These are phyloP conservation scores for Vanrija pseudolonga DNA, from an alignment of 1,284 basidiomycete genomes.

Conservation along the genomic window DNA sequence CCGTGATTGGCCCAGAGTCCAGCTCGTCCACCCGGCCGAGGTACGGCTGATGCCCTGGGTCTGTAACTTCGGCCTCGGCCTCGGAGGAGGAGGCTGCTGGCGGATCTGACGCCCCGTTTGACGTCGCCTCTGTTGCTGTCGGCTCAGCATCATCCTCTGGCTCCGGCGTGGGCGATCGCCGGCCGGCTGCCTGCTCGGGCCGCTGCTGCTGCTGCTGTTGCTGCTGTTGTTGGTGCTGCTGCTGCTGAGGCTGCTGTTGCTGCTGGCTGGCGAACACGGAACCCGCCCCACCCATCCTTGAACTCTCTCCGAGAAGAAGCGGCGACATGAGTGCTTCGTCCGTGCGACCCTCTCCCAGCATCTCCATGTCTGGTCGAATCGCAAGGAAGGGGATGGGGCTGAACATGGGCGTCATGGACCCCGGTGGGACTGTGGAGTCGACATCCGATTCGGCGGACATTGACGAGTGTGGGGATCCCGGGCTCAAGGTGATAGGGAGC, in stretches of 20 bases:
- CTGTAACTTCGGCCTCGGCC: not conserved
- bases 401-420: constrained; percentile 46
- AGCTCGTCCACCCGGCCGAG: constrained; percentile 50
- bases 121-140: not conserved
- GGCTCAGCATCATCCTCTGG: constrained; percentile 32
- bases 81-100: no score
- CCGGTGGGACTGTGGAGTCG: constrained; percentile 40
- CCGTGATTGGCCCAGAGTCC: constrained; percentile 44
- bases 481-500: not conserved
- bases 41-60: constrained; percentile 42
- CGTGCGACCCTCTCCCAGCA: constrained; percentile 7
- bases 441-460: constrained; percentile 7
- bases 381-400: constrained; percentile 48
- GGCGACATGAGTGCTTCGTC: constrained; percentile 40
- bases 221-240: not conserved
- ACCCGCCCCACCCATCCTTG: not conserved
- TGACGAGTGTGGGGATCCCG: not conserved
- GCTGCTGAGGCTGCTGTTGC: constrained; percentile 2
- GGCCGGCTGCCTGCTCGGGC: not conserved
- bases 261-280: constrained; percentile 3
- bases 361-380: constrained; percentile 9
- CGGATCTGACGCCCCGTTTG: not conserved
- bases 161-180: constrained; percentile 37
- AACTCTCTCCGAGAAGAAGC: constrained; percentile 28
- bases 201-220: no score